Evolutionary conservation across 2,329 filamentous ascomycete species (phyloP).

Genomic region (Paecilomyces dactylethromorphus): DNA sequence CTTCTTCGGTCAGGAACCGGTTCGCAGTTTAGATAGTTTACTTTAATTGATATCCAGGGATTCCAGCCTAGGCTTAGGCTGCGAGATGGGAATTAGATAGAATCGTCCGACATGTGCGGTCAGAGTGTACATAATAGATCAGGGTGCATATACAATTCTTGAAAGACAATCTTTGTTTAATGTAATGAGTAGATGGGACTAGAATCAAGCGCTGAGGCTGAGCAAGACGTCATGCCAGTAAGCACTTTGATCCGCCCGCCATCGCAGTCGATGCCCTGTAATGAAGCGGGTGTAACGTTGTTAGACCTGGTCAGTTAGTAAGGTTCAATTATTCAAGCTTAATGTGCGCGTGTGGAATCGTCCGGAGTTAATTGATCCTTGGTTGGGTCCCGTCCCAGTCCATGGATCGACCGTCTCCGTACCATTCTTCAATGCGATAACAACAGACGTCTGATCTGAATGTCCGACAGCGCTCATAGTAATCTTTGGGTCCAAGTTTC

Average conservation of each 20-base stretch:
- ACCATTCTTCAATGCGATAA: background rate
- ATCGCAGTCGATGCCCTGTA: background rate
- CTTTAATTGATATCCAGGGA: background rate
- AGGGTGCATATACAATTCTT: background rate
- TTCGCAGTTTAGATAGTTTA: background rate
- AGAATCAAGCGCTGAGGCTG: background rate
- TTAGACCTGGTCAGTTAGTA: background rate
- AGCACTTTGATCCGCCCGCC: background rate
- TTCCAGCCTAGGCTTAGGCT: background rate
- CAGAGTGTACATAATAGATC: background rate
- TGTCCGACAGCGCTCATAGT: background rate
- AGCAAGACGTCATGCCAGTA: background rate
- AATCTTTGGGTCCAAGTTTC: too few species aligned
- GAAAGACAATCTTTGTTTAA: background rate
- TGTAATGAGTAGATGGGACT: background rate
- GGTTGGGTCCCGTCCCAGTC: background rate
- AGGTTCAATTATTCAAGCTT: background rate
- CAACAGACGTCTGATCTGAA: background rate
- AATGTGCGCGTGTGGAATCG: background rate
- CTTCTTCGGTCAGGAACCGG: background rate
- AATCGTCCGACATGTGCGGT: background rate
- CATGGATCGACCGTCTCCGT: background rate
- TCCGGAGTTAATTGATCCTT: background rate
- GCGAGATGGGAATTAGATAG: background rate
- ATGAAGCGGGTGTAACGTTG: background rate